Conservation (phyloP, 768 basidiomycete species). For the Cystobasidium onofrii region DNA sequence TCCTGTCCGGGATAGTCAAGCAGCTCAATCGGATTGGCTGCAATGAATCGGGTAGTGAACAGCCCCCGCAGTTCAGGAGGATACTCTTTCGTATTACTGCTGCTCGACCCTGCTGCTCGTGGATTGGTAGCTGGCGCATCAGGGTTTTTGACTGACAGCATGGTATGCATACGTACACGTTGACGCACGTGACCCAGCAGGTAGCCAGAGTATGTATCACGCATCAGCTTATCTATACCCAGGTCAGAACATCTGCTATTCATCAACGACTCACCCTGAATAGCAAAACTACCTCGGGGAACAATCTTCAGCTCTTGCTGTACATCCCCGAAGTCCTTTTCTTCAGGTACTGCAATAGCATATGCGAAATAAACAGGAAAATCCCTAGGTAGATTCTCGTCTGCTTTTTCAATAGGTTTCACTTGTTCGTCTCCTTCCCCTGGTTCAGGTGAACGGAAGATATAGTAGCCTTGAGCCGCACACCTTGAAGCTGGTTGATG, state of each 20-base stretch:
- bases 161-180: too few relatives aligned
- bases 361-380: conserved; percentile 53
- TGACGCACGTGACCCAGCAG: not conserved
- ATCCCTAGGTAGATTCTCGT: conserved; percentile 31
- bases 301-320: conserved; percentile 56
- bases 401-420: conserved; percentile 14
- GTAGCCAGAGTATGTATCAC: too few relatives aligned
- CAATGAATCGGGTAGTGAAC: conserved; percentile 51
- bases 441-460: conserved; percentile 53
- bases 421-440: conserved; percentile 1
- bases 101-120: conserved; percentile 51
- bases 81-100: conserved; percentile 45
- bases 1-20: conserved; percentile 56
- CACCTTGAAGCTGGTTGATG: conserved; percentile 54
- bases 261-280: conserved; percentile 47
- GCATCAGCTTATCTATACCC: too few relatives aligned
- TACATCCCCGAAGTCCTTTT: conserved; percentile 56
- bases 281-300: conserved; percentile 53
- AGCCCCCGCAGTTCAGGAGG: conserved; percentile 32
- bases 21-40: conserved; percentile 52
- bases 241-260: not conserved
- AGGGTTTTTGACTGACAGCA: conserved; percentile 53
- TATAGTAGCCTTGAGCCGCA: conserved; percentile 57
- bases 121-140: conserved; percentile 51
- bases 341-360: conserved; percentile 41